Evolutionary conservation across 768 basidiomycete genomes (phyloP), one percentile per base, ranked within the genome.

Genomic region (Dacryopinax spathularia): DNA sequence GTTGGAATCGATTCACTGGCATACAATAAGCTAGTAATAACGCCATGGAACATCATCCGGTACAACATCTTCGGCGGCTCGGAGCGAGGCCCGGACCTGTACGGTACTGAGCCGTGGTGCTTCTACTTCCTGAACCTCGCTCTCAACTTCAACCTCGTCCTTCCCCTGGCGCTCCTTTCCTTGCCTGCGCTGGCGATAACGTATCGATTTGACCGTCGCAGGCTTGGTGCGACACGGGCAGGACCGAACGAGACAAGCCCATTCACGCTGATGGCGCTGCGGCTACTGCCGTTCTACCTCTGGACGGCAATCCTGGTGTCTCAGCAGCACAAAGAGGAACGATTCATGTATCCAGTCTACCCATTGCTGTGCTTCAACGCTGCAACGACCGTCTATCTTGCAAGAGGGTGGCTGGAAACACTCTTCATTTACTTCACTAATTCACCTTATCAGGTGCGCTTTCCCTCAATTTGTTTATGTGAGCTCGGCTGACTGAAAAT

Each of bases 291-390:
- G 0, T 78, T 95, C 65, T 97, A 98, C 75, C 67, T 97, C n/a
- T 98, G 96, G 95, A 69, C 86, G 48, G 81, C 74, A 1, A 86
- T 96, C 66, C 76, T 99, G 67, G 84, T 84, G 2, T 68, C 78
- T 1, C 95, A 98, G 75, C 77, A 87, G 1, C 96, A 99, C 75
- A 99, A 99, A 75, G 96, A 99, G 74, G 96, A 99, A 72, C 81
- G 96, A n/a, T 99, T 99, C 77, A 88, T 97, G 85, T 98, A 86
- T 74, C 95, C 96, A 0, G 87, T 83, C 1, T 98, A 95, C 72
- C 89, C 91, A 1, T 73, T 98, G 33, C 74, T 98, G 56, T 91
- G 91, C 71, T 91, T 98, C 76, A 97, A 97, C 70, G 95, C 93
- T 0, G 90, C 91, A 2, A 85, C 93, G n/a, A 80, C 86, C 13